phyloP scores from a whole-genome alignment of 176 grass and related monocot species.

The Eleusine coracana region DNA sequence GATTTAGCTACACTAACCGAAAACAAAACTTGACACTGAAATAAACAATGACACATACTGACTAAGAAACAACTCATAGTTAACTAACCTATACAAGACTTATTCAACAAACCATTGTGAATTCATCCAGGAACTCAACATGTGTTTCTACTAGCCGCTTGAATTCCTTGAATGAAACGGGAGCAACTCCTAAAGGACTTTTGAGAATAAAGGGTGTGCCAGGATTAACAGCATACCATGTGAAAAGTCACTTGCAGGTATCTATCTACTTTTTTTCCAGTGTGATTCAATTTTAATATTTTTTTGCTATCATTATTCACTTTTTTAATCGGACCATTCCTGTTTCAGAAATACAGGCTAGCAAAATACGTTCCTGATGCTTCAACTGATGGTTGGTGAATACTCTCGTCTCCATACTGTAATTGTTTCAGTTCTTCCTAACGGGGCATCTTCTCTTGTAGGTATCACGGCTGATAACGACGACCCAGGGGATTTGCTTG shows the following conservation, averaged over 20 bases:
- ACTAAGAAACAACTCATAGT: too few species aligned
- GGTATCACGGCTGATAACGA: constrained; percentile 78
- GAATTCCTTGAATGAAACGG: constrained; percentile 42
- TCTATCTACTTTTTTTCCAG: constrained; percentile 7
- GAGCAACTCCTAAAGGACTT: constrained; percentile 97
- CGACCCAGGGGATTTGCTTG: constrained; percentile 60
- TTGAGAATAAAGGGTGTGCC: constrained; percentile 80
- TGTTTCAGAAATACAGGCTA: constrained; percentile 91
- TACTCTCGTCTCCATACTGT: background rate
- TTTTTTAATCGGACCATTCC: constrained; percentile 15
- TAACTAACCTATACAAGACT: too few species aligned
- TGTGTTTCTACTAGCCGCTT: constrained; percentile 32
- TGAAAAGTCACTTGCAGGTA: constrained; percentile 99
- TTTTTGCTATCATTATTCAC: background rate
- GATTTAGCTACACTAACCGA: too few species aligned
- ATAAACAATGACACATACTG: too few species aligned
- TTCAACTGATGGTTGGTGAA: constrained; percentile 73
- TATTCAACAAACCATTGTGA: background rate
- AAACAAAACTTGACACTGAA: too few species aligned
- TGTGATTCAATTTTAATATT: constrained; percentile 21
- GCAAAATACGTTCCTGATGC: constrained; percentile 89
- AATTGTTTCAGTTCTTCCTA: constrained; percentile 30
- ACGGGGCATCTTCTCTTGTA: constrained; percentile 37
- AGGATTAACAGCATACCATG: constrained; percentile 93
- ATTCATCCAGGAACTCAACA: background rate